Evolutionary conservation across 23 red algal genomes (phyloP).

Genomic region (Cyanidioschyzon merolae): DNA sequence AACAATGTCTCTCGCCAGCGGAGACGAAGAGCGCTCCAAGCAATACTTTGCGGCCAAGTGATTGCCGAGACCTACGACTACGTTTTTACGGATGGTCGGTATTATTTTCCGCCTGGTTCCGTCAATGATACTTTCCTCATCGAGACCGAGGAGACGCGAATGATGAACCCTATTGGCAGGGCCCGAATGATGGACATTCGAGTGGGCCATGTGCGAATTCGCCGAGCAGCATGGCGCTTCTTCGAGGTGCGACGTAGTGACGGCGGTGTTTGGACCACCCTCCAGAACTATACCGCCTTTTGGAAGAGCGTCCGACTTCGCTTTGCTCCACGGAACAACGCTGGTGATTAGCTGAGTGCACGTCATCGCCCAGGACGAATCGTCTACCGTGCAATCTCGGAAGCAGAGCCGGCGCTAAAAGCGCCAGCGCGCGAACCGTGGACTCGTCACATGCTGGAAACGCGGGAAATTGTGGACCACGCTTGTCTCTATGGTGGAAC

Average conservation of each 20-base stretch:
- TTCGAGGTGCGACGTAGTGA: background rate
- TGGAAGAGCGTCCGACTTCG: slow-evolving; percentile 1
- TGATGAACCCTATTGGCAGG: slow-evolving; percentile 7
- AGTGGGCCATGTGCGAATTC: background rate
- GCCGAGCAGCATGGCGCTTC: slow-evolving; percentile 5
- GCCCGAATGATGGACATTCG: background rate
- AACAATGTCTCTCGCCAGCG: background rate
- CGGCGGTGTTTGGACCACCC: background rate
- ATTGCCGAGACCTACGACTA: background rate
- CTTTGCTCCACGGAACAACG: background rate
- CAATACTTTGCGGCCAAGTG: background rate
- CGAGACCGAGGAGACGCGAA: background rate
- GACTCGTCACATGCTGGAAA: too few relatives aligned
- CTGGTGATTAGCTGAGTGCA: background rate
- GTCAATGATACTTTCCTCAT: background rate
- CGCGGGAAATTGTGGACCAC: too few relatives aligned
- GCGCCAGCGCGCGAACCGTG: too few relatives aligned
- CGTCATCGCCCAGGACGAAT: too few relatives aligned
- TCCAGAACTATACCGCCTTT: background rate
- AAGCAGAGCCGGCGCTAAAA: too few relatives aligned
- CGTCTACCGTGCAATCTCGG: too few relatives aligned
- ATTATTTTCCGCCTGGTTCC: slow-evolving; percentile 10
- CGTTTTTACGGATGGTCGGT: background rate
- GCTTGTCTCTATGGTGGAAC: too few relatives aligned
- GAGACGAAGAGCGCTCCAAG: background rate